Base-by-base conservation (phyloP, 306 rosid species). In the Elaeagnus macrophylla region DNA sequence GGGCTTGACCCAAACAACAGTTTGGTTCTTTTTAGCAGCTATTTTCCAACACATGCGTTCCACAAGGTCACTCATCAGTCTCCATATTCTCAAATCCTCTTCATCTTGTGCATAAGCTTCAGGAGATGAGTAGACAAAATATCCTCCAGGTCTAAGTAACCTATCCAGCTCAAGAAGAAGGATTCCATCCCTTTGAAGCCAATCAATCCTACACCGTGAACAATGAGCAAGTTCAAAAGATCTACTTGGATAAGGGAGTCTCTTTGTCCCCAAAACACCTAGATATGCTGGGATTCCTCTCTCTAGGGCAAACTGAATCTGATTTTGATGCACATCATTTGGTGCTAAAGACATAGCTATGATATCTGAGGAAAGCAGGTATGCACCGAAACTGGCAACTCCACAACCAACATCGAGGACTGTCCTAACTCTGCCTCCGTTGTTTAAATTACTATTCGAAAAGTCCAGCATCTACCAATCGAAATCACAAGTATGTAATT, bases 61-160 rank as follows among this genome's bases (percentile, higher is more conserved):
- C 71, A 93, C 96, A 59, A 93, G 94, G 52, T 76, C 74, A 68
- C 96, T 88, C 99, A 93, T 93, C 69, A 77, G 74, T 72, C 56
- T 93, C 99, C 99, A 93, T 72, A 93, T 88, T 79, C 83, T 82
- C 32, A 77, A 88, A 78, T 93, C 81, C 76, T 93, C 99, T 67
- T 93, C 96, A 65, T 93, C 99, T 74, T 93, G 99, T 15, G 99
- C 99, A 71, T 93, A 93, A 25, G 99, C 99, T 78, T 93, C 99
- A 0, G 99, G 99, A 66, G 99, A 93, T 20, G 99, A 93, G 81
- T 87, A 93, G 7, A 82, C 96, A 72, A 93, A 93, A 79, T 93
- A 93, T 51, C 99, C 99, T 61, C 99, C 99, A 1, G 96, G 96
- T 72, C 95, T 80, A n/a, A 93, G 94, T 65, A 93, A 45, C 68